Conservation (phyloP, 192 early-diverging fungal species). For the Coemansia sp. region DNA sequence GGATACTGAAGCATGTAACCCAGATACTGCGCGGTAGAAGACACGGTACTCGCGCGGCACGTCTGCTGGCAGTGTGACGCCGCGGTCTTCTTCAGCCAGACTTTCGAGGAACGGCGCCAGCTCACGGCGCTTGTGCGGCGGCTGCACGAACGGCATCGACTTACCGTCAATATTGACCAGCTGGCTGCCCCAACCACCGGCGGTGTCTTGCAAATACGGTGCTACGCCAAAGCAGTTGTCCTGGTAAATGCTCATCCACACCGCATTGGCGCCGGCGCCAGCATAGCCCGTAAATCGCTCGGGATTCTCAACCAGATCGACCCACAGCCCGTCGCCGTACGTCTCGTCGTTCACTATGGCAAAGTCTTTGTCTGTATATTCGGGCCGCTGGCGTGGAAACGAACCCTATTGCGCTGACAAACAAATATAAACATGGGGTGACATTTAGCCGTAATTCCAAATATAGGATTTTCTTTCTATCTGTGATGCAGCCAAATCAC, state of each 20-base stretch:
- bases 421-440: neutral
- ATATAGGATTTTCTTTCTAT: neutral
- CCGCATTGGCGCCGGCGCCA: conserved; percentile 79
- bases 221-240: conserved; percentile 93
- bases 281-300: conserved; percentile 97
- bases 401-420: conserved; percentile 16
- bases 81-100: conserved; percentile 55
- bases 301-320: conserved; percentile 88
- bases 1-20: conserved; percentile 95
- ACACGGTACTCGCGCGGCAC: conserved; percentile 46
- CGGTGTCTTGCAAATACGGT: conserved; percentile 59
- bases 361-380: conserved; percentile 80
- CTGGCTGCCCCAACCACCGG: conserved; percentile 54
- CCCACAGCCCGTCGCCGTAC: conserved; percentile 73
- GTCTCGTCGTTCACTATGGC: conserved; percentile 82
- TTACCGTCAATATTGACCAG: conserved; percentile 46
- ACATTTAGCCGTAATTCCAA: conserved; percentile 9
- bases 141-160: conserved; percentile 53
- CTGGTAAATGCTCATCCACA: conserved; percentile 97
- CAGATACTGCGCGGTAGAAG: conserved; percentile 54
- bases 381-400: conserved; percentile 48
- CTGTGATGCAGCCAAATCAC: neutral
- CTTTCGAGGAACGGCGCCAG: conserved; percentile 54
- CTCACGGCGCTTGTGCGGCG: conserved; percentile 52
- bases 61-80: conserved; percentile 50